Percentiles rank a stretch among this genome's conserved stretches.
phyloP scores from a whole-genome alignment of 2,329 filamentous ascomycete species.

The Paecilomyces niveus region DNA sequence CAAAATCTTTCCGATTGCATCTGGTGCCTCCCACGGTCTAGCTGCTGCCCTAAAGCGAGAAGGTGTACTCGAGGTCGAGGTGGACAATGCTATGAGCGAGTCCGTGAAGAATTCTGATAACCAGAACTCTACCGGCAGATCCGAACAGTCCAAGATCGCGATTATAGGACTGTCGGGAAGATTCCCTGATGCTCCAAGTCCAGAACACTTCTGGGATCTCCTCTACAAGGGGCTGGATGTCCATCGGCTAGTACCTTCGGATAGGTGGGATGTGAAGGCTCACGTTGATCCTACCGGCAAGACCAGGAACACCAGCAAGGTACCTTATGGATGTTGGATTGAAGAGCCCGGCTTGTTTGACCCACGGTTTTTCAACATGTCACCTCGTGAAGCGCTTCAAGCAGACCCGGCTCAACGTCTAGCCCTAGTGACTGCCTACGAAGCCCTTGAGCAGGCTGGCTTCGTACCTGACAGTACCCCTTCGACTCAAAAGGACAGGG shows the following conservation, averaged over 20 bases:
- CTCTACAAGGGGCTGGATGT: conserved; percentile 27
- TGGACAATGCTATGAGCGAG: conserved; percentile 21
- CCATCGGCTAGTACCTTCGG: conserved; percentile 20
- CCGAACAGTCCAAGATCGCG: conserved; percentile 47
- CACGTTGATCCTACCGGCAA: conserved; percentile 28
- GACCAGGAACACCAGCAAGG: conserved; percentile 21
- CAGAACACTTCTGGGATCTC: conserved; percentile 31
- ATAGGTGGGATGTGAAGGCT: conserved; percentile 26
- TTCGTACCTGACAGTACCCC: conserved; percentile 65
- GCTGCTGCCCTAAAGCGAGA: conserved; percentile 22
- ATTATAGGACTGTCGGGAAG: conserved; percentile 75
- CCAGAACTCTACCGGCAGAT: conserved; percentile 20
- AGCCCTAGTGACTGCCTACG: conserved; percentile 66
- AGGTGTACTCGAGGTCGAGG: conserved; percentile 16
- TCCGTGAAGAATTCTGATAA: conserved; percentile 12
- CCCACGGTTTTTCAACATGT: conserved; percentile 40
- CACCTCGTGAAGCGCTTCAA: conserved; percentile 66
- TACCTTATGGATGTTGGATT: conserved; percentile 29
- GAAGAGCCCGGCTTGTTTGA: conserved; percentile 31
- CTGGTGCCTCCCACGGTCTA: conserved; percentile 25
- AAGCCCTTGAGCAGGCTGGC: conserved; percentile 71
- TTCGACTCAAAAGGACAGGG: conserved; percentile 54
- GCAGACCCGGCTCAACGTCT: conserved; percentile 74
- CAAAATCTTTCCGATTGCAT: conserved; percentile 24
- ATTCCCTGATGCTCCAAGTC: conserved; percentile 55